Base-by-base conservation (phyloP, 257 asterid genomes). In the Apocynum venetum region DNA sequence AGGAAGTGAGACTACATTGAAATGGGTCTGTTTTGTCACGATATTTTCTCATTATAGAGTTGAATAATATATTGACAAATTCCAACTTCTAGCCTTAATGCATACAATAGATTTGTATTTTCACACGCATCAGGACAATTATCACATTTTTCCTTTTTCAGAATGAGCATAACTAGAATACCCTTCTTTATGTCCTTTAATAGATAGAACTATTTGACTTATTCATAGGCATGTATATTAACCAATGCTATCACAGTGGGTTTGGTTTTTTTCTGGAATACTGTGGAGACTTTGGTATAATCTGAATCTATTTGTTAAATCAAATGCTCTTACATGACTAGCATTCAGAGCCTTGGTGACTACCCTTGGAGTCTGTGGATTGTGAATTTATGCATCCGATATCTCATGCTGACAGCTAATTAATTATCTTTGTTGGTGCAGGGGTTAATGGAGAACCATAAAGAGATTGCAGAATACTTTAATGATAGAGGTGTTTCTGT, bases 401-500 rank as follows among this genome's bases (percentile, higher is more conserved):
- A 71, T 36, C 17, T 36, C 40, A 8, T 60, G 38, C 40, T 55
- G 76, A 35, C 10, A 8, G 68, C 63, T 4, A 25, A 74, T 63
- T n/a, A 72, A 65, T 35, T 71, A 53, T 70, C 13, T 17, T 82
- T 64, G 57, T 44, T 53, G 53, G 31, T 74, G 61, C 85, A 85
- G 89, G 89, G 87, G 41, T 48, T 83, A 68, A 79, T 81, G 78
- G 81, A 81, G 72, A 73, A 85, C 77, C 89, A 85, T 40, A 52
- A 70, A 82, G 84, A 79, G 53, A 81, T 85, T n/a, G 87, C 60
- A 17, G 77, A 83, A 63, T 85, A 85, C 83, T 85, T 85, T 68
- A 85, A 83, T 49, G 76, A 64, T 63, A 82, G 73, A 78, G 87
- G 89, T 12, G 87, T 85, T 63, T 81, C 85, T 0, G 89, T 81